phyloP scores from a whole-genome alignment of 2,329 filamentous ascomycete genomes.

The Pseudogymnoascus sp. region DNA sequence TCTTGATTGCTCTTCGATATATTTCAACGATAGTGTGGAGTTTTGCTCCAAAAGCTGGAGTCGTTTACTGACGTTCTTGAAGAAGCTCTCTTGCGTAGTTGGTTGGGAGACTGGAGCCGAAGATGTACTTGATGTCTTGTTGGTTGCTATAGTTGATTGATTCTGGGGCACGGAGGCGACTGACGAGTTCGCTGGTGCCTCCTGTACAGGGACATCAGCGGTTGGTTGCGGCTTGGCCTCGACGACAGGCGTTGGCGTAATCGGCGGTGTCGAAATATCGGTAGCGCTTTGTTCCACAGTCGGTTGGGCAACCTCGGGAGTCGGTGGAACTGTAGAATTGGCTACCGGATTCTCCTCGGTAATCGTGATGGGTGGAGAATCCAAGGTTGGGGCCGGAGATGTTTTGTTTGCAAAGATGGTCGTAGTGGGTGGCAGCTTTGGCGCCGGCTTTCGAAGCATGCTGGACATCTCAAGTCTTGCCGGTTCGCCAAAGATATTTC shows the following conservation, averaged over 20 bases:
- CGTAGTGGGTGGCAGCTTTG: not conserved
- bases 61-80: constrained; percentile 91
- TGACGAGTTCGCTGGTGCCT: not conserved
- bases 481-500: not conserved
- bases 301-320: not conserved
- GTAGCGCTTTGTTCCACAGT: not conserved
- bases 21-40: constrained; percentile 84
- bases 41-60: constrained; percentile 87
- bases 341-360: not conserved
- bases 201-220: not conserved
- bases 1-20: constrained; percentile 92
- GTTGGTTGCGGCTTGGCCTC: not conserved
- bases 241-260: constrained; percentile 1
- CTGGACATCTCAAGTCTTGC: not conserved
- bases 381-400: not conserved
- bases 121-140: constrained; percentile 29
- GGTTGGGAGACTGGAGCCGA: constrained; percentile 52
- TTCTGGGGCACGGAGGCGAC: not conserved
- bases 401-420: not conserved
- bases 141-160: not conserved
- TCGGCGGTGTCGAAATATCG: not conserved
- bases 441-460: not conserved
- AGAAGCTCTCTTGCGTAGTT: constrained; percentile 94
- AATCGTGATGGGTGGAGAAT: not conserved
- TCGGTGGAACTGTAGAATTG: not conserved